Evolutionary conservation across 352 stramenopile genomes (phyloP).

Genomic region (Globisporangium okanoganense): DNA sequence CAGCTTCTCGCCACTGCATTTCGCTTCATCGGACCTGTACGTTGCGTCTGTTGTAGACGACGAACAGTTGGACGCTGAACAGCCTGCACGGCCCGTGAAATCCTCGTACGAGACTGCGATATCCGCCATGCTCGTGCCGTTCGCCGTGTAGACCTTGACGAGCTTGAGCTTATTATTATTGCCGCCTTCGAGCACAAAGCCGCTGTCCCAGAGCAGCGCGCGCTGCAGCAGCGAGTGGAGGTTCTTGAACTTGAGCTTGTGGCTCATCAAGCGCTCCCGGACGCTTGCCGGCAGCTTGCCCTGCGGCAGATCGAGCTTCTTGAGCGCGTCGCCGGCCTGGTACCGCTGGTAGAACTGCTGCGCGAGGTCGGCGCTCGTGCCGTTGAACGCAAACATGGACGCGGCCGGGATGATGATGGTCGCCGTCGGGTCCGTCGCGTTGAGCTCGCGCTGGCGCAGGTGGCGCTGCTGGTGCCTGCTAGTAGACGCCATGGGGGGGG

Average conservation of each 20-base stretch:
- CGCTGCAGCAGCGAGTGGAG: slow-evolving; percentile 29
- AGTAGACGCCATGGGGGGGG: too few relatives aligned
- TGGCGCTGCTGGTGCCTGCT: neutral
- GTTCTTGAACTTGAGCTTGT: slow-evolving; percentile 19
- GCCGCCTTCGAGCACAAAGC: slow-evolving; percentile 19
- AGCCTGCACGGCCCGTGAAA: slow-evolving; percentile 16
- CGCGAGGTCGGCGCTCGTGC: slow-evolving; percentile 20
- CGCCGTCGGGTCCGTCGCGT: slow-evolving; percentile 14
- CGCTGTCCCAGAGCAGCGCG: slow-evolving; percentile 38
- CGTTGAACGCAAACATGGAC: slow-evolving; percentile 21
- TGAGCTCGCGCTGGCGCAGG: slow-evolving; percentile 8
- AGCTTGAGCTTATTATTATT: slow-evolving; percentile 3
- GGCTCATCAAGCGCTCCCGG: slow-evolving; percentile 7
- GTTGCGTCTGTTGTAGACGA: neutral
- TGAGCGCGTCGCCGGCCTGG: slow-evolving; percentile 10
- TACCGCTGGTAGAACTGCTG: slow-evolving; percentile 27
- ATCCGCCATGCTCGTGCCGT: slow-evolving; percentile 25
- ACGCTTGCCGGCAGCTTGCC: slow-evolving; percentile 9
- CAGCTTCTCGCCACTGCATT: slow-evolving; percentile 23
- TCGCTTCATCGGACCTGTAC: slow-evolving; percentile 5
- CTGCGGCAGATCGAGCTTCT: slow-evolving; percentile 12
- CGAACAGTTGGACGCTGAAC: slow-evolving; percentile 19
- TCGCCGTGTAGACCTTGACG: slow-evolving; percentile 23
- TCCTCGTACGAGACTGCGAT: slow-evolving; percentile 21
- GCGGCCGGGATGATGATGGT: slow-evolving; percentile 13